Evolutionary conservation across 148 eudicot species (phyloP), one percentile per base, ranked within the genome.

Genomic region (Persicaria tinctoria): DNA sequence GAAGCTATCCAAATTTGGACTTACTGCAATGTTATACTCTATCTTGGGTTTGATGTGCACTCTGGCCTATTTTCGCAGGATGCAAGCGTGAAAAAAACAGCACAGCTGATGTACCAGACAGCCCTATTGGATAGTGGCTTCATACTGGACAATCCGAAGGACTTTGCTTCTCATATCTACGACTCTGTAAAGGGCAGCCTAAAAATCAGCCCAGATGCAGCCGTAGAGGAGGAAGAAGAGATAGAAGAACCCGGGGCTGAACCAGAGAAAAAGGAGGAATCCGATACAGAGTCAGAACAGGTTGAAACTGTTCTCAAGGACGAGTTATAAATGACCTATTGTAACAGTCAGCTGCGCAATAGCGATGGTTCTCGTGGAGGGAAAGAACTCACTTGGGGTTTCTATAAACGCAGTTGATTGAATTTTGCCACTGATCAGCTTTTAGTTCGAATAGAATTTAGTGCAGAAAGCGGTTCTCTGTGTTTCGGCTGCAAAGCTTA

Each of bases 71-170:
- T 78, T 20, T 64, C 63, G n/a, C 88, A 90, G 98, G 96, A 87
- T 79, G 86, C 74, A 44, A 82, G 80, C 51, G 96, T 94, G 47
- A 89, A 89, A 80, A 85, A 87, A 66, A 89, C 96, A 54, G 90
- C 96, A n/a, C 81, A 82, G 18, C 96, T 94, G 62, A 85, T 92
- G 87, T 94, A 94, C 84, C 98, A 92, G 73, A 92, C 93, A 50
- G 98, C 98, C 9, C 88, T 95, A 5, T 84, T 95, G 83, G 98
- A 95, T 86, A 94, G 98, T 73, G 98, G 98, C 27, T 94, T 94
- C 79, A 32, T 76, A 49, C 84, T 89, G 0, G 80, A 59, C 7
- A 93, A 95, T 73, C 93, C 98, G 10, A 90, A 95, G 85, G 96
- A 91, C 70, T 92, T 94, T 74, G 96, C 97, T 9, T 84, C 93